Evolutionary conservation across 495 filamentous ascomycete genomes (phyloP), one percentile per base, ranked within the genome.

Genomic region (Massariosphaeria phaeospora): DNA sequence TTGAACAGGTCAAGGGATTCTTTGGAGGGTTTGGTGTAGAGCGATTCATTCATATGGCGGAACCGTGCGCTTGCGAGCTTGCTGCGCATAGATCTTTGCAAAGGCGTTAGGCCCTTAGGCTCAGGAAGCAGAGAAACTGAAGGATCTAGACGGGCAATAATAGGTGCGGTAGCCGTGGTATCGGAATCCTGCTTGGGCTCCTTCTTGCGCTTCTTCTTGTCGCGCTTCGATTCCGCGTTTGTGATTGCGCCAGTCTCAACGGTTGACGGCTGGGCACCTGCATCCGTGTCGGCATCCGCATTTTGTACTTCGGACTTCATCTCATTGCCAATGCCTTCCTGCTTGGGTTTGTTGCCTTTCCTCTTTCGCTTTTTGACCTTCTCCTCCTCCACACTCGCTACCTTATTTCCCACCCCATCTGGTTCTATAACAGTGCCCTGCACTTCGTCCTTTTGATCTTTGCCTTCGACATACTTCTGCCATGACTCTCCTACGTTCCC

Each of bases 31-130:
- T 85, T 88, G 10, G 91, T 96, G 70, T 55, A 55, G 30, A 55
- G 52, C 81, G 86, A 89, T 72, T 98, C 84, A 73, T 98, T 98
- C 55, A 98, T 81, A 68, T 96, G 88, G 60, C 93, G 89, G 80
- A 98, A 98, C 53, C 93, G 91, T 12, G 93, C 89, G 4, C 88
- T 89, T 50, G 90, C 77, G 48, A 98, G 82, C 71, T 97, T 97
- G 56, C 87, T 81, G 50, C 85, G 85, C 93, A 98, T 98, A 3
- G 84, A 82, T 52, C 84, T 82, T 75, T 98, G 93, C 44, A 98
- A 79, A 26, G 93, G 90, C 0, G 93, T 98, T 52, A 98, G 79
- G 45, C 40, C 47, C 9, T 42, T 50, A 12, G 56, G 56, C 24
- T 59, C 81, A 84, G 65, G 71, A 27, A 64, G 74, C 25, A 65